phyloP scores from a whole-genome alignment of 2,329 filamentous ascomycete species.

The Xenosphaeropsis pyriputrescens region DNA sequence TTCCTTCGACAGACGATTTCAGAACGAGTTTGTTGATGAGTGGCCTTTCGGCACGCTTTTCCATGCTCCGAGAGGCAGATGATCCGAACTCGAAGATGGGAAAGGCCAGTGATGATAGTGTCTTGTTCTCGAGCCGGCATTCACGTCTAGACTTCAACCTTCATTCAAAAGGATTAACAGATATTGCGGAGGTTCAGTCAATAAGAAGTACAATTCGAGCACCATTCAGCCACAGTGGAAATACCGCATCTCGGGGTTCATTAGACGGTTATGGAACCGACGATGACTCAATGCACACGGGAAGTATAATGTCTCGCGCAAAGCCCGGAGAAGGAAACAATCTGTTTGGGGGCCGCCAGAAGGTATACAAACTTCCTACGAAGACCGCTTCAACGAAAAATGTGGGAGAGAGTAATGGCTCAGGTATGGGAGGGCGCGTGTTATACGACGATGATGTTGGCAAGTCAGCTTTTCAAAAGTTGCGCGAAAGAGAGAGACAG shows the following conservation, averaged over 20 bases:
- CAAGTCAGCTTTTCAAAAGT: slow-evolving; percentile 69
- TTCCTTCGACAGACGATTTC: slow-evolving; percentile 81
- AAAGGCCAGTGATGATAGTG: slow-evolving; percentile 91
- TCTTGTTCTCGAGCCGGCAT: slow-evolving; percentile 64
- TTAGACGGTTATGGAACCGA: slow-evolving; percentile 50
- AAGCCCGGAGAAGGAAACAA: slow-evolving; percentile 83
- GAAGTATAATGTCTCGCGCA: slow-evolving; percentile 71
- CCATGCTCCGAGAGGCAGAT: slow-evolving; percentile 91
- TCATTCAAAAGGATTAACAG: slow-evolving; percentile 41
- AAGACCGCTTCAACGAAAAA: slow-evolving; percentile 28
- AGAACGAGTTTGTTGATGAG: slow-evolving; percentile 93
- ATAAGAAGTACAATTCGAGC: slow-evolving; percentile 47
- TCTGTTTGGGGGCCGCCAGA: slow-evolving; percentile 88
- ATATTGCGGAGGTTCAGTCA: slow-evolving; percentile 87
- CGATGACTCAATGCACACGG: slow-evolving; percentile 40
- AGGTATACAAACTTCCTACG: slow-evolving; percentile 74
- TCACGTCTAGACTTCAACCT: slow-evolving; percentile 67
- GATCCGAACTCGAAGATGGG: slow-evolving; percentile 79
- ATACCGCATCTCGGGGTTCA: slow-evolving; percentile 49
- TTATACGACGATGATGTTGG: slow-evolving; percentile 82
- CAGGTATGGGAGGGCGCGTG: slow-evolving; percentile 47
- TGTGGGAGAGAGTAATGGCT: slow-evolving; percentile 17
- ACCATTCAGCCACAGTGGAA: slow-evolving; percentile 39
- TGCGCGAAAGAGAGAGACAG: slow-evolving; percentile 32
- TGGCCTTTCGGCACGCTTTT: slow-evolving; percentile 85